Percentiles rank a stretch among this genome's conserved stretches.
phyloP scores from a whole-genome alignment of 2,329 filamentous ascomycete genomes.

The Pseudocercospora fuligena region DNA sequence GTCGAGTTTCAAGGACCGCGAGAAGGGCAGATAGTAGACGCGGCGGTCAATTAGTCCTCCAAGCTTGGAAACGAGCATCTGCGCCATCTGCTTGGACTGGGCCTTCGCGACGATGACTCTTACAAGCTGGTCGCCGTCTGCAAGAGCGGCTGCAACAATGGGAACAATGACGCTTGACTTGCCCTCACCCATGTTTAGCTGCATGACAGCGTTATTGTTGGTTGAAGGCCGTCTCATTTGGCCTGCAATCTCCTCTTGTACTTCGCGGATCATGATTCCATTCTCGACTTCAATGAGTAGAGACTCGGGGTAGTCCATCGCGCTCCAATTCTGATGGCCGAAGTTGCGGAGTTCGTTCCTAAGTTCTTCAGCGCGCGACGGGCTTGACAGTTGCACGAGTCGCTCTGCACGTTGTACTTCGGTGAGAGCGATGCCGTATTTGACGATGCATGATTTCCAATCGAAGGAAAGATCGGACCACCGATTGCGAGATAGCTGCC shows the following conservation, averaged over 20 bases:
- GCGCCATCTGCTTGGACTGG: constrained; percentile 61
- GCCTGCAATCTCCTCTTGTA: constrained; percentile 66
- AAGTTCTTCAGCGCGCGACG: constrained; percentile 25
- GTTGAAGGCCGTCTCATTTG: constrained; percentile 64
- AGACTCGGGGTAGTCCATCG: constrained; percentile 62
- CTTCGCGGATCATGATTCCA: constrained; percentile 64
- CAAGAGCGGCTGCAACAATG: constrained; percentile 58
- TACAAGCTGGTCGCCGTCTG: constrained; percentile 50
- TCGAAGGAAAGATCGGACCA: not conserved
- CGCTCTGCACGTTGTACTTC: constrained; percentile 53
- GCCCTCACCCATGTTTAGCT: constrained; percentile 74
- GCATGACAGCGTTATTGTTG: constrained; percentile 60
- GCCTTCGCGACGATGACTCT: constrained; percentile 63
- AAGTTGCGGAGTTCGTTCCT: constrained; percentile 52
- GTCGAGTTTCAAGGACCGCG: constrained; percentile 53
- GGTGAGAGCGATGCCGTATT: constrained; percentile 52
- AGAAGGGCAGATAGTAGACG: constrained; percentile 63
- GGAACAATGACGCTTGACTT: constrained; percentile 73
- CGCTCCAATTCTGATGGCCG: constrained; percentile 63
- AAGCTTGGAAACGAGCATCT: constrained; percentile 60
- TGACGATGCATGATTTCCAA: constrained; percentile 42
- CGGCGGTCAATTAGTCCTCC: constrained; percentile 61
- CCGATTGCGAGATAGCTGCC: constrained; percentile 13
- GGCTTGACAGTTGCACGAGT: constrained; percentile 39
- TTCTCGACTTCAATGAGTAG: constrained; percentile 69